Evolutionary conservation across 2,329 filamentous ascomycete genomes (phyloP).

Genomic region (Apiospora koreana): DNA sequence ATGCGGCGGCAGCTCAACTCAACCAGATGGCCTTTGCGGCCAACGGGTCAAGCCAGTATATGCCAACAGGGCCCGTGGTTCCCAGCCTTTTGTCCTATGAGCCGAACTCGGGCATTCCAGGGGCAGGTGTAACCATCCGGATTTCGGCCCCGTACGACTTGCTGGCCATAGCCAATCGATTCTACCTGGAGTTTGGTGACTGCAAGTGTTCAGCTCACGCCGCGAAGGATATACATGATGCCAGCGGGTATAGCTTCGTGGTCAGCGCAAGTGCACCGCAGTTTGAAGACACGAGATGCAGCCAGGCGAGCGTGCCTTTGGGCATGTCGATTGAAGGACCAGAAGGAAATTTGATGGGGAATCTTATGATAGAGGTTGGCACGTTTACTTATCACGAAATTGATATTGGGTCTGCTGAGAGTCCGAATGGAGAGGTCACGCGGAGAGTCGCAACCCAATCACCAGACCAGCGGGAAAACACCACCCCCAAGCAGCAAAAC

Average conservation of each 20-base stretch:
- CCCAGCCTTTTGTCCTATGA: slow-evolving; percentile 69
- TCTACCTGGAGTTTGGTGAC: slow-evolving; percentile 77
- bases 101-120: slow-evolving; percentile 67
- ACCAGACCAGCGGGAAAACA: slow-evolving; percentile 46
- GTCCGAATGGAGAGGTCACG: slow-evolving; percentile 39
- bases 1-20: slow-evolving; percentile 48
- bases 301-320: slow-evolving; percentile 53
- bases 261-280: slow-evolving; percentile 73
- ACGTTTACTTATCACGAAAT: slow-evolving; percentile 47
- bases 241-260: slow-evolving; percentile 67
- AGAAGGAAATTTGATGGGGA: slow-evolving; percentile 43
- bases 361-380: slow-evolving; percentile 49
- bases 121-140: slow-evolving; percentile 72
- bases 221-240: slow-evolving; percentile 59
- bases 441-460: slow-evolving; percentile 40
- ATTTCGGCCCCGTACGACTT: slow-evolving; percentile 77
- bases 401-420: slow-evolving; percentile 33
- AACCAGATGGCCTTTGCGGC: slow-evolving; percentile 59
- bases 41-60: slow-evolving; percentile 67
- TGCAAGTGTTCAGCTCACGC: slow-evolving; percentile 70
- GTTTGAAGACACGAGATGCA: slow-evolving; percentile 51
- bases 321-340: slow-evolving; percentile 53
- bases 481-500: slow-evolving; percentile 39
- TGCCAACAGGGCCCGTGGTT: slow-evolving; percentile 60
- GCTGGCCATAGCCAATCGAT: slow-evolving; percentile 56